Evolutionary conservation across 2,329 filamentous ascomycete species (phyloP), one percentile per base, ranked within the genome.

Genomic region (Diaporthe velutina): DNA sequence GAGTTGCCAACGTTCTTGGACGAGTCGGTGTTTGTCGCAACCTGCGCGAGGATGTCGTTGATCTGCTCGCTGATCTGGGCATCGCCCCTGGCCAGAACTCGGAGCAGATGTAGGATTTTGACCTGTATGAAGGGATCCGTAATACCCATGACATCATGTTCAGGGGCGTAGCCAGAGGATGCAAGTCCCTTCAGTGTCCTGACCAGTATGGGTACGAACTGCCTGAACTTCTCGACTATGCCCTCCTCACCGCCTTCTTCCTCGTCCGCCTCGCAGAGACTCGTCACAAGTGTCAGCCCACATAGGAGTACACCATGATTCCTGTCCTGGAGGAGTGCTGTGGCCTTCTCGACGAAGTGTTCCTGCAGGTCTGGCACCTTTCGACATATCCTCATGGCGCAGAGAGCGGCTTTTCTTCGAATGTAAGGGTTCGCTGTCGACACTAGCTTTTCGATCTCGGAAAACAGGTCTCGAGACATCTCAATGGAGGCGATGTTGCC

Each of bases 1-100:
- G 97, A 96, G 83, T 99, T 99, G 77, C 97, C 97, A 55, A 99
- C 97, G 78, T 99, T 99, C 87, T 99, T 99, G 38, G 96, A 96
- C 0, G 96, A 95, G 81, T 99, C 97, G 1, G 97, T 99, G 84
- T 99, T 99, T 52, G 96, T 98, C 70, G 97, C 97, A 72, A 99
- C 97, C 86, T 98, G 96, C 8, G 97, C 97, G 75, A 99, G 87
- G 76, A 99, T 99, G 81, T 99, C 97, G 85, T 98, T 99, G 87
- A 99, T 98, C 83, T 98, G 93, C 84, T 99, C 97, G 83, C 95
- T 98, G 35, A 95, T 95, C 76, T 95, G 90, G 15, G 92, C 88
- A 83, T 99, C 95, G 48, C 96, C 96, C 76, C 95, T 92, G 22
- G 94, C 96, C 60, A 99, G 88, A 78, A 98, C 94, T 77, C 96